Conservation (phyloP, 1,284 basidiomycete genomes). For the Malassezia sympodialis region DNA sequence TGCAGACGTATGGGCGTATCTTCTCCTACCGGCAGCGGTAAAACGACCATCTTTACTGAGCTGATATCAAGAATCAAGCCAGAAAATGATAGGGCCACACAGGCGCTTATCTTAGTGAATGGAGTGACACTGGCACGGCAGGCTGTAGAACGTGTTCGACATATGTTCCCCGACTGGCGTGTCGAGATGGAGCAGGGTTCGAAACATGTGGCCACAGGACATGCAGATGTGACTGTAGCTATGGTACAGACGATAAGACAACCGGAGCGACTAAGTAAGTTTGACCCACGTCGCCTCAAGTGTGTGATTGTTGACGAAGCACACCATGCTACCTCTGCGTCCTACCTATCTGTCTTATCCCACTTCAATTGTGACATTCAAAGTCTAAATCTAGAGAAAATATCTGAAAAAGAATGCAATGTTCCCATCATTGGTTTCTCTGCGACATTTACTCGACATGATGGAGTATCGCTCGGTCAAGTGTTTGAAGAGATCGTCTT, state of each 20-base stretch:
- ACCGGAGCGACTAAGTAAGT: conserved; percentile 63
- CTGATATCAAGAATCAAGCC: conserved; percentile 29
- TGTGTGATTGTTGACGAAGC: conserved; percentile 66
- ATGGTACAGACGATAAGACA: conserved; percentile 79
- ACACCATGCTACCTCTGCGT: conserved; percentile 83
- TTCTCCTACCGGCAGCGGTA: conserved; percentile 71
- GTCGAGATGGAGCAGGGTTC: conserved; percentile 86
- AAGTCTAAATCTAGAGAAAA: neutral
- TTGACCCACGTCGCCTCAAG: conserved; percentile 63
- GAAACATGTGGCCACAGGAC: conserved; percentile 65
- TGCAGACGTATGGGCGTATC: conserved; percentile 76
- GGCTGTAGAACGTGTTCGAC: conserved; percentile 63
- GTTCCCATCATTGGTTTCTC: conserved; percentile 87
- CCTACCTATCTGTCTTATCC: conserved; percentile 68
- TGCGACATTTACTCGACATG: conserved; percentile 85
- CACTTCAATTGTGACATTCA: conserved; percentile 55
- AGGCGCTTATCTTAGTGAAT: conserved; percentile 73
- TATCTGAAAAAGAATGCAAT: neutral
- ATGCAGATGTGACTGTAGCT: conserved; percentile 77
- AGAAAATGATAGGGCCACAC: conserved; percentile 34
- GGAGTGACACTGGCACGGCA: conserved; percentile 79
- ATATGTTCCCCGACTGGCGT: conserved; percentile 61
- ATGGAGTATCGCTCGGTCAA: conserved; percentile 75
- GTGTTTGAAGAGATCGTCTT: conserved; percentile 88
- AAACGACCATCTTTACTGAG: conserved; percentile 69